Evolutionary conservation across 1,139 yeast species (phyloP).

Genomic region (Nakaseomyces uthaithaninus): DNA sequence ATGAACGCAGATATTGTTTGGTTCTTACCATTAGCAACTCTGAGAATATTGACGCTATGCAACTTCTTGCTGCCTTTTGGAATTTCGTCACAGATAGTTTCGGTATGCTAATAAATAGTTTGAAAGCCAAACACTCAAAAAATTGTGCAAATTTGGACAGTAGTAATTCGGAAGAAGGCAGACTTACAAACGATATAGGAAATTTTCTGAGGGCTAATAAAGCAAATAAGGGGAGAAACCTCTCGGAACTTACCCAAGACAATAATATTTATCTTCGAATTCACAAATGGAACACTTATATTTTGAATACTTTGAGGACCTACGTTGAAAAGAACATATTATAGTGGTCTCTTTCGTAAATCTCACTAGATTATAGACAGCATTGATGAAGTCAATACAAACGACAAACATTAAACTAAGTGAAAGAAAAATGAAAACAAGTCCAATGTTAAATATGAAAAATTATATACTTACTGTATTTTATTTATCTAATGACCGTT

Average conservation of each 20-base stretch:
- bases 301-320: constrained; percentile 30
- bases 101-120: constrained; percentile 41
- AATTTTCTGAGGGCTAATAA: constrained; percentile 41
- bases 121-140: constrained; percentile 40
- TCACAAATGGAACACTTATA: constrained; percentile 58
- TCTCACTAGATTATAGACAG: too few species aligned
- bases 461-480: neutral
- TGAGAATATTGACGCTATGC: constrained; percentile 29
- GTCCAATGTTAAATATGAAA: too few species aligned
- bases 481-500: constrained; percentile 2
- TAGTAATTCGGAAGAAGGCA: neutral
- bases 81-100: constrained; percentile 46
- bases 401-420: too few species aligned
- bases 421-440: too few species aligned
- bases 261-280: constrained; percentile 50
- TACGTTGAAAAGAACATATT: neutral
- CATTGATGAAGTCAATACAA: too few species aligned
- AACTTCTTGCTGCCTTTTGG: constrained; percentile 49
- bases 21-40: constrained; percentile 58
- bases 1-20: constrained; percentile 63
- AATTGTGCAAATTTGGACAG: constrained; percentile 15
- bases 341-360: too few species aligned
- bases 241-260: constrained; percentile 55
- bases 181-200: constrained; percentile 13
- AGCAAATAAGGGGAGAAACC: constrained; percentile 46